Base-by-base conservation (phyloP, 179 eudicot genomes). In the Beta corolliflora region DNA sequence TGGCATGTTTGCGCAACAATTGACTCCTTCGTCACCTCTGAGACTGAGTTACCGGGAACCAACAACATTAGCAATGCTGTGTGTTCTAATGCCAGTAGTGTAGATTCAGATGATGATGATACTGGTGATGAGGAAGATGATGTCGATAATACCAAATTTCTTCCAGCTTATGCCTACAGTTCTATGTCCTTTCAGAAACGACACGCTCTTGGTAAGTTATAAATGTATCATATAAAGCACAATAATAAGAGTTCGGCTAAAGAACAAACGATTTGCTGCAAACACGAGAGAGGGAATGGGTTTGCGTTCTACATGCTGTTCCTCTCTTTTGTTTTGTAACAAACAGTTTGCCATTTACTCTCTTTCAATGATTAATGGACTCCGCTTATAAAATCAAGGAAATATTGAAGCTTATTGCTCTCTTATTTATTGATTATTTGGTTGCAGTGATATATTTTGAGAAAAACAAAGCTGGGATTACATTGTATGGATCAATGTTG, bases 1-100 rank as follows among this genome's bases (percentile, higher is more conserved):
- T 95, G 99, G 99, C 98, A 95, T 55, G 98, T 89, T 25, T 94
- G 93, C 65, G 94, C 98, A 15, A 92, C 99, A 3, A 85, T 94
- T 4, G 97, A 94, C 31, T 91, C 94, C 0, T 94, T 91, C 59
- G 89, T 86, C 0, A 83, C 75, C 46, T 85, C 87, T 29, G 94
- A 91, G 76, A 52, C 67, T 5, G 92, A 90, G 56, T 91, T 90
- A 52, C 93, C 94, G 8, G 45, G 79, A 29, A 75, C 81, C 7
- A 84, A 64, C 2, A 64, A 41, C 52, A 77, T 71, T 67, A 65
- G 41, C 55, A 68, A 87, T 84, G 54, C 82, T 84, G 54, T 84
- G 66, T 14, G 52, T 60, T 59, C 44, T 44, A 66, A 52, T 50
- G 19, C 79, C 36, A 84, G 81, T 7, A 36, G 50, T 10, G 14